These are phyloP conservation scores for Suillus alpinus DNA, from an alignment of 768 basidiomycete genomes.

Conservation along the genomic window DNA sequence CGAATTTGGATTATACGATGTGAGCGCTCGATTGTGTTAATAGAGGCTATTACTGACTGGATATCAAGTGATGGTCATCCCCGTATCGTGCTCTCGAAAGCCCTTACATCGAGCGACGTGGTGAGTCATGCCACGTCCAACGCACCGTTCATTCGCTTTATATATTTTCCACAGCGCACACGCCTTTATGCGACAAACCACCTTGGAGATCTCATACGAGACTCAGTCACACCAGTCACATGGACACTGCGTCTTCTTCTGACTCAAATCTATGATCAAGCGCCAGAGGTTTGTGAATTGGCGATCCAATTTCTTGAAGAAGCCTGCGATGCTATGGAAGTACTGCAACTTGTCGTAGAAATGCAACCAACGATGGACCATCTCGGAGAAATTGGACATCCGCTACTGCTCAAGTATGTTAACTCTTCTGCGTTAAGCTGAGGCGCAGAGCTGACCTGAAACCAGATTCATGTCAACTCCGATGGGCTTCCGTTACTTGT, in stretches of 20 bases:
- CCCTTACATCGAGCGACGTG: conserved; percentile 90
- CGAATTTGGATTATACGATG: conserved; percentile 90
- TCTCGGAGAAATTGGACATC: conserved; percentile 88
- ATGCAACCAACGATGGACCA: conserved; percentile 96
- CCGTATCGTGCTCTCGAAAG: conserved; percentile 90
- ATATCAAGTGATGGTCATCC: conserved; percentile 85
- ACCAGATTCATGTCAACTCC: conserved; percentile 91
- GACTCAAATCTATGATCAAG: conserved; percentile 94
- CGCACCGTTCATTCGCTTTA: neutral
- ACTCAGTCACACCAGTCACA: conserved; percentile 58
- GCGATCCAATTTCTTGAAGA: conserved; percentile 89
- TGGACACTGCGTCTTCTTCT: conserved; percentile 92
- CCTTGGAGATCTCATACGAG: conserved; percentile 76
- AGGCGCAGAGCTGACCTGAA: neutral
- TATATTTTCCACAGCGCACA: conserved; percentile 56
- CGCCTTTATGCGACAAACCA: conserved; percentile 87
- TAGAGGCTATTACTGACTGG: conserved; percentile 4
- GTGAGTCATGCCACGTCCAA: conserved; percentile 34
- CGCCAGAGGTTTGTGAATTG: conserved; percentile 84
- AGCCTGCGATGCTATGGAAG: conserved; percentile 80
- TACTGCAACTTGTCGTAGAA: conserved; percentile 86
- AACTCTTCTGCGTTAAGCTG: neutral
- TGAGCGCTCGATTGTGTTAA: conserved; percentile 35
- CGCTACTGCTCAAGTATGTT: conserved; percentile 79
- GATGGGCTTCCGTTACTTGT: conserved; percentile 89